Conservation (phyloP, 306 rosid species). For the Cucumis sativus region Cucumber_9930_V3 NC_026658.2:17475501-17476000, state of each 20-base stretch:
- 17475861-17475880: slow-evolving; percentile 10
- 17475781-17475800: slow-evolving; percentile 12
- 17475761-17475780: slow-evolving; percentile 8
- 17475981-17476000: too few relatives aligned
- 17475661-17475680: slow-evolving; percentile 16
- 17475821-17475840: slow-evolving; percentile 13
- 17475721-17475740: slow-evolving; percentile 19
- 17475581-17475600: not conserved
- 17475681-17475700: slow-evolving; percentile 15
- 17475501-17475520: not conserved
- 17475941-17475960: not conserved
- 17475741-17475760: slow-evolving; percentile 16
- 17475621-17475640: not conserved
- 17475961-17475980: too few relatives aligned
- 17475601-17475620: too few relatives aligned
- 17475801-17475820: slow-evolving; percentile 12
- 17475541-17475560: slow-evolving; percentile 13
- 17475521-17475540: slow-evolving; percentile 1
- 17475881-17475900: slow-evolving; percentile 7
- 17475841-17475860: slow-evolving; percentile 11
- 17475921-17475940: not conserved
- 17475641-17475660: not conserved
- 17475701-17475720: slow-evolving; percentile 16
- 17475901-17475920: not conserved
- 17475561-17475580: not conserved